These are phyloP conservation scores for Paracorniculantispora psalliotae DNA, from an alignment of 2,329 filamentous ascomycete genomes.

Conservation along the genomic window DNA sequence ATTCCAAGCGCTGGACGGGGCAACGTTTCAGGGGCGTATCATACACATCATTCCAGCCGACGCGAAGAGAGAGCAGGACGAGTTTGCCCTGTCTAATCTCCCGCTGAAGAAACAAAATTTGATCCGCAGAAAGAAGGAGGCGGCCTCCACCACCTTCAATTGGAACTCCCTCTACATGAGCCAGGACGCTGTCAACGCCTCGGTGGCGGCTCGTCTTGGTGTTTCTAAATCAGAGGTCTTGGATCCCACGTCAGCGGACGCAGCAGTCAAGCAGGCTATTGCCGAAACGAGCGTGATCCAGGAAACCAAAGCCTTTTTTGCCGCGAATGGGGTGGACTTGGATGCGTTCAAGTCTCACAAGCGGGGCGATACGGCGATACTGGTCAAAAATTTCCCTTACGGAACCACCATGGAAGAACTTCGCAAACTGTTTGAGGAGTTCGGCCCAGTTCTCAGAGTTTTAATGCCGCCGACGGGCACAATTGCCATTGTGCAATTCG, in stretches of 20 bases:
- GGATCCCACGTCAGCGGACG: slow-evolving; percentile 92
- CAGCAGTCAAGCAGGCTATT: slow-evolving; percentile 92
- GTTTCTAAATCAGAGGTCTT: slow-evolving; percentile 87
- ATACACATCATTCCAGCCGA: slow-evolving; percentile 84
- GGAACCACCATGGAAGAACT: slow-evolving; percentile 77
- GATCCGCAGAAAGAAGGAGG: slow-evolving; percentile 78
- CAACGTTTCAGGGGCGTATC: slow-evolving; percentile 86
- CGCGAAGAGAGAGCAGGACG: slow-evolving; percentile 78
- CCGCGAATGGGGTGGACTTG: slow-evolving; percentile 81
- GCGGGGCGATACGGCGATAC: slow-evolving; percentile 78
- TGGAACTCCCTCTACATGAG: slow-evolving; percentile 99
- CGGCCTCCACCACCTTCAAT: slow-evolving; percentile 75
- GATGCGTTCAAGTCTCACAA: slow-evolving; percentile 83
- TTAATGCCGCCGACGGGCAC: slow-evolving; percentile 91
- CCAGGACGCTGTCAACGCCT: slow-evolving; percentile 89
- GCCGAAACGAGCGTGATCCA: slow-evolving; percentile 95
- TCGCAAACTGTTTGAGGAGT: slow-evolving; percentile 75
- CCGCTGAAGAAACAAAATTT: slow-evolving; percentile 92
- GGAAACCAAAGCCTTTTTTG: slow-evolving; percentile 91
- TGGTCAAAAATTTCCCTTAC: slow-evolving; percentile 93
- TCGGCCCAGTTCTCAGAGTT: slow-evolving; percentile 73
- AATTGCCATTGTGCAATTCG: slow-evolving; percentile 89
- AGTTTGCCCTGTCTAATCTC: slow-evolving; percentile 83
- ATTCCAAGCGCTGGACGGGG: slow-evolving; percentile 73
- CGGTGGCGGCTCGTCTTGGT: slow-evolving; percentile 78